Percentiles rank a stretch among this genome's conserved stretches.
Evolutionary conservation across 305 asterid species (phyloP).

Genomic region (Stenogyne calaminthoides): DNA sequence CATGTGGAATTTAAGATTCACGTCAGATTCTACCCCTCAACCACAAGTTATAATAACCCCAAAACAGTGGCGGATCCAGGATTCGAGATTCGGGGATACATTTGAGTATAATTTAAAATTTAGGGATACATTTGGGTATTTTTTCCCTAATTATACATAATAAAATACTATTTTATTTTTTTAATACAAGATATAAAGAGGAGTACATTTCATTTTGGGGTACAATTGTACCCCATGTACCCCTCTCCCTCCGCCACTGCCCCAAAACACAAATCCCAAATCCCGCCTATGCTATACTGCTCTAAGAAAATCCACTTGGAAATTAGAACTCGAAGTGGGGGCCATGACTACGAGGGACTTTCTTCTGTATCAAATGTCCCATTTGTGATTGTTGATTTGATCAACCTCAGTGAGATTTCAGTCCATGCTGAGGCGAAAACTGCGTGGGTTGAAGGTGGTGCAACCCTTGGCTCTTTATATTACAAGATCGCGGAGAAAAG

Average conservation of each 20-base stretch:
- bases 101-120: too few species aligned
- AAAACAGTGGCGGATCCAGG: too few species aligned
- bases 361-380: not conserved
- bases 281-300: not conserved
- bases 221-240: too few species aligned
- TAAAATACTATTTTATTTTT: too few species aligned
- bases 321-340: not conserved
- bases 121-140: too few species aligned
- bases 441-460: slow-evolving; percentile 3
- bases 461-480: not conserved
- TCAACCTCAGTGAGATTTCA: not conserved
- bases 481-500: not conserved
- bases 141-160: too few species aligned
- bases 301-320: not conserved
- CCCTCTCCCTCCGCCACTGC: too few species aligned
- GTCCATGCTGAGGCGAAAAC: not conserved
- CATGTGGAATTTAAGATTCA: slow-evolving; percentile 11
- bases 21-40: not conserved
- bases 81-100: too few species aligned
- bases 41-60: slow-evolving; percentile 32
- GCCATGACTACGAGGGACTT: not conserved
- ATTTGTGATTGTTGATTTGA: not conserved
- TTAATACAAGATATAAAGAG: too few species aligned
- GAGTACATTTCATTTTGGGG: too few species aligned
- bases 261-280: not conserved